Percentiles rank a stretch among this genome's conserved stretches.
phyloP scores from a whole-genome alignment of 139 green algal species.

The Choricystis sp. region DNA sequence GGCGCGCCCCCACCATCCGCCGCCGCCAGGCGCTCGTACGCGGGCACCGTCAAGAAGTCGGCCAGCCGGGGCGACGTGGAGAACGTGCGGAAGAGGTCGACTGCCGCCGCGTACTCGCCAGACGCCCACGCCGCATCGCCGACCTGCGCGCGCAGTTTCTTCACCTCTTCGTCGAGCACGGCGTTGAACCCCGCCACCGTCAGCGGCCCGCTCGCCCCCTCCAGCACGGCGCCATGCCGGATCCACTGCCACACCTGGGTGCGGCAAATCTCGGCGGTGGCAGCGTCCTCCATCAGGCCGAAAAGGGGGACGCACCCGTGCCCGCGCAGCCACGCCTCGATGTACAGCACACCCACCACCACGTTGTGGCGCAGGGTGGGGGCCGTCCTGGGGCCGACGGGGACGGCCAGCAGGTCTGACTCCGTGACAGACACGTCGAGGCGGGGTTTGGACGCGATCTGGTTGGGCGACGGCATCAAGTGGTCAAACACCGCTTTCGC shows the following conservation, averaged over 20 bases:
- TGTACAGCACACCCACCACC: slow-evolving; percentile 56
- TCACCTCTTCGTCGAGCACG: slow-evolving; percentile 50
- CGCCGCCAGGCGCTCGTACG: slow-evolving; percentile 20
- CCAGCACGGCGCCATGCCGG: slow-evolving; percentile 37
- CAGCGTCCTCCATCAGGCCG: slow-evolving; percentile 84
- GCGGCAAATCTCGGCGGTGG: slow-evolving; percentile 76
- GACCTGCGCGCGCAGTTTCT: slow-evolving; percentile 18
- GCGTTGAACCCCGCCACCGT: slow-evolving; percentile 15
- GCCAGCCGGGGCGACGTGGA: slow-evolving; percentile 19
- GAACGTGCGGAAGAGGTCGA: slow-evolving; percentile 27
- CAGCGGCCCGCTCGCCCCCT: slow-evolving; percentile 32
- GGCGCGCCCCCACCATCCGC: background rate
- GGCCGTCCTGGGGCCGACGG: slow-evolving; percentile 23
- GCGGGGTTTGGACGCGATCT: slow-evolving; percentile 36
- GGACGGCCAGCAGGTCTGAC: slow-evolving; percentile 22
- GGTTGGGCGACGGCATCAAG: slow-evolving; percentile 60
- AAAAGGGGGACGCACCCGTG: slow-evolving; percentile 72
- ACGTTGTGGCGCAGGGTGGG: slow-evolving; percentile 13
- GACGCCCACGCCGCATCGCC: slow-evolving; percentile 23
- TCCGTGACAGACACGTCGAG: slow-evolving; percentile 26
- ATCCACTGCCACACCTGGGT: slow-evolving; percentile 74
- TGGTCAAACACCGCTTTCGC: slow-evolving; percentile 43
- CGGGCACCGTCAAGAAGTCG: slow-evolving; percentile 48
- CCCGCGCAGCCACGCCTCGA: slow-evolving; percentile 70
- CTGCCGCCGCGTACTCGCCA: slow-evolving; percentile 30